Evolutionary conservation across 768 basidiomycete genomes (phyloP), one percentile per base, ranked within the genome.

Genomic region (Amanita thiersii): DNA sequence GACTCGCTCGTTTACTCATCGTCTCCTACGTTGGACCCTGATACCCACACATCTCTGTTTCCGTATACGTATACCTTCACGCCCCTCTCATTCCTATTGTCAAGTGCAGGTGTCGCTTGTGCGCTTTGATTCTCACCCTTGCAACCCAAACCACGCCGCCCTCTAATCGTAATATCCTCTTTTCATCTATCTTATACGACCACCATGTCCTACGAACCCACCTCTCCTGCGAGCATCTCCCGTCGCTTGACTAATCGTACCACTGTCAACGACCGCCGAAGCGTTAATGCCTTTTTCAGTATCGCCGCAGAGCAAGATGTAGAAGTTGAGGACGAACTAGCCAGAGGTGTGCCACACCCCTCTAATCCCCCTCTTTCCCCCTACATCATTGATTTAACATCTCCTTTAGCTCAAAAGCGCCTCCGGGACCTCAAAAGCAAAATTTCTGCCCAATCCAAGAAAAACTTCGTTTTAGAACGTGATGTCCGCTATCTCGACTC

Each of bases 301-400:
- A 92, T 98, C 84, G 94, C 93, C 9, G 94, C 94, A 25, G 94
- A 98, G 65, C 92, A 97, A 69, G 94, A 98, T 59, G 84, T 92
- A 8, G 94, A 98, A 61, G 87, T 97, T 33, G 92, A 96, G 59
- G 94, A 98, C 61, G 94, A 97, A 60, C 68, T 98, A 45, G 91
- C 94, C 4, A 71, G 90, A 74, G 90, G 91, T 89, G 53, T 49
- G 80, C 68, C n/a, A 11, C 17, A n/a, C 33, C n/a, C 37, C 34
- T 29, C 29, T 36, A 21, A 32, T 18, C 20, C 19, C 41, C 42
- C 24, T 40, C 36, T 34, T 34, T 29, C 42, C 12, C 31, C 45
- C 25, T 38, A 20, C 19, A 26, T 14, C 6, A 20, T 45, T 28
- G 26, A 12, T 14, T 21, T 34, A n/a, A n/a, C n/a, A 50, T 40